These are phyloP conservation scores for Ustilago trichophora DNA, from an alignment of 1,284 basidiomycete species.

Conservation along the genomic window DNA sequence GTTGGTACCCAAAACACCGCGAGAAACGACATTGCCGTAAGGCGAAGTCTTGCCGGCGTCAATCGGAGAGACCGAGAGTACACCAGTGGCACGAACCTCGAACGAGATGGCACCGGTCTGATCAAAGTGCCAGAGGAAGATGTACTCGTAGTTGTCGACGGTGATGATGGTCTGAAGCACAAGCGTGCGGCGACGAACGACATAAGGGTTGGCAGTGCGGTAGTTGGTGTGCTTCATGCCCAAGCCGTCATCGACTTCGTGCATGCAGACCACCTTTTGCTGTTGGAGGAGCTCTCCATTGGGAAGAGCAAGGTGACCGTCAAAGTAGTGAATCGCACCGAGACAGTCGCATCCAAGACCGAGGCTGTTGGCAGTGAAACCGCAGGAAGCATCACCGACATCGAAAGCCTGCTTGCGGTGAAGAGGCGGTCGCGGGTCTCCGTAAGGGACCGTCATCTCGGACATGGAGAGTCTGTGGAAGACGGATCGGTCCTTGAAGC, in stretches of 20 bases:
- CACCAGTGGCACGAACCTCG: conserved; percentile 83
- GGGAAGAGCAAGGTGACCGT: conserved; percentile 62
- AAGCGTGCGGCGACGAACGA: conserved; percentile 80
- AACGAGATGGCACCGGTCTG: conserved; percentile 81
- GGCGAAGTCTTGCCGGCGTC: conserved; percentile 67
- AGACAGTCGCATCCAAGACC: conserved; percentile 70
- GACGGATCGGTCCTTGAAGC: conserved; percentile 44
- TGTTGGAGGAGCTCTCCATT: conserved; percentile 50
- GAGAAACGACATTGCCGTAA: conserved; percentile 81
- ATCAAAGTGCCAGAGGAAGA: conserved; percentile 81
- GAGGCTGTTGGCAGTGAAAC: conserved; percentile 68
- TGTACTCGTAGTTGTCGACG: conserved; percentile 83
- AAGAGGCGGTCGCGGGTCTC: conserved; percentile 61
- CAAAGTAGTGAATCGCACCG: conserved; percentile 66
- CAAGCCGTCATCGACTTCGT: conserved; percentile 84
- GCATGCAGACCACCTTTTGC: conserved; percentile 84
- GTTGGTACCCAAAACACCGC: conserved; percentile 85
- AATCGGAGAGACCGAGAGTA: conserved; percentile 69
- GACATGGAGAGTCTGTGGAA: conserved; percentile 69
- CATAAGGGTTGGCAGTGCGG: conserved; percentile 77
- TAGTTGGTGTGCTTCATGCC: conserved; percentile 76
- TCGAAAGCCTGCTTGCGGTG: conserved; percentile 68
- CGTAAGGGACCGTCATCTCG: conserved; percentile 70
- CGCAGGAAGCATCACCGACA: conserved; percentile 69
- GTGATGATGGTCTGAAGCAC: conserved; percentile 89